A percentile compares a stretch with the other conserved stretches of the same genome.
These are phyloP conservation scores for Circinella minor DNA, from an alignment of 371 early-diverging fungal genomes.

Conservation along the genomic window DNA sequence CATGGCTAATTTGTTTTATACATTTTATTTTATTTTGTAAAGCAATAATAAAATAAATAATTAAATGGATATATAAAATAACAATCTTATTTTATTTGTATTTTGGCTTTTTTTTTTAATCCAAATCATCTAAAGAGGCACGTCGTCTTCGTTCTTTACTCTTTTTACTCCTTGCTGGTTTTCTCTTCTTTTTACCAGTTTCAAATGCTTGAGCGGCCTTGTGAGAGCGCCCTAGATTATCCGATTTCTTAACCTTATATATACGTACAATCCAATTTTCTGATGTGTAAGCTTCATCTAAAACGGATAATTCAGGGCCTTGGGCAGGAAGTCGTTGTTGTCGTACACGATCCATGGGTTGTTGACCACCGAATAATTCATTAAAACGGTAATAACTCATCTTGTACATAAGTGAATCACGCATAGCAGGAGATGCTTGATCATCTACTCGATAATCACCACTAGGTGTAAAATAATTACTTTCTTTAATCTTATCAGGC, in stretches of 20 bases:
- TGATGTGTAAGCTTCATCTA: conserved; percentile 93
- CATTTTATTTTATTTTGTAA: no score
- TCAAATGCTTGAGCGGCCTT: conserved; percentile 72
- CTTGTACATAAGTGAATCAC: conserved; percentile 94
- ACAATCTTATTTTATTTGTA: neutral
- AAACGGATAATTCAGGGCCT: conserved; percentile 78
- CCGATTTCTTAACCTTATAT: conserved; percentile 93
- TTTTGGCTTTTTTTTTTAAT: conserved; percentile 1
- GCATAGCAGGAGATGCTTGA: conserved; percentile 88
- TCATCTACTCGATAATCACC: conserved; percentile 97
- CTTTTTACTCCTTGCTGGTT: conserved; percentile 43
- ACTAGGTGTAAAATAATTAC: conserved; percentile 81
- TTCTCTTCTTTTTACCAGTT: conserved; percentile 55
- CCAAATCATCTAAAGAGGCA: conserved; percentile 26
- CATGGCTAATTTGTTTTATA: no score
- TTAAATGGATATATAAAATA: no score
- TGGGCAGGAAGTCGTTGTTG: conserved; percentile 74
- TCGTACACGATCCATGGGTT: conserved; percentile 88
- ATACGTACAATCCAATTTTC: conserved; percentile 97
- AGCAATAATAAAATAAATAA: no score
- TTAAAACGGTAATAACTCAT: conserved; percentile 94
- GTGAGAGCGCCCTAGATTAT: conserved; percentile 86
- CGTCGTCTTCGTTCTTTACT: conserved; percentile 49
- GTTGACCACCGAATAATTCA: conserved; percentile 82
- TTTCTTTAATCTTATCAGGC: conserved; percentile 91